Base-by-base conservation (phyloP, 2,329 filamentous ascomycete genomes). In the Phyllosticta citrichinensis region DNA sequence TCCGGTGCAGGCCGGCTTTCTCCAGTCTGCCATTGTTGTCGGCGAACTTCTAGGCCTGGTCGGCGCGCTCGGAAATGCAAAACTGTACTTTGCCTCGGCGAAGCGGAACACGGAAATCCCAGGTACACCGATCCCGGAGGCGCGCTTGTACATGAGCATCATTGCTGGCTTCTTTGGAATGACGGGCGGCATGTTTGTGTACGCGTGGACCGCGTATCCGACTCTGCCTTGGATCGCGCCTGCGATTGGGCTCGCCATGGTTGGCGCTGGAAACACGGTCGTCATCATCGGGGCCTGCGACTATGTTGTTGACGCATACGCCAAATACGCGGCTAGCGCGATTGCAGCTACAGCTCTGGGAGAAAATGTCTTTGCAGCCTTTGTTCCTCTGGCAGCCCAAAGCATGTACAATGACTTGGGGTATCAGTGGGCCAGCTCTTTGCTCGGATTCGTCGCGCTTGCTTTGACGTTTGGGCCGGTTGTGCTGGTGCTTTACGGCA, bases 271-370 rank as follows among this genome's bases (percentile, higher is more conserved):
- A 2, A 79, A 77, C 65, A 77, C 77, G 12, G 70, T 74, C 33
- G 75, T 81, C 9, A 75, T 80, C 0, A 69, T 72, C 1, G 76
- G 75, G 0, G 75, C 80, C 17, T 75, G 76, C 19, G 76, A 77
- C 61, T 83, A 82, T 57, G 69, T 81, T 14, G 74, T 77, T 1
- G 80, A 82, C 65, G 72, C 76, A 2, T 82, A 82, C 62, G 73
- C 74, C 2, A 76, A 75, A 56, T 81, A 80, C 62, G 77, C 79
- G 3, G 79, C 74, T 0, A 80, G 76, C 40, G 78, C 79, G 0
- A 73, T 81, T 25, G 79, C 77, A 3, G 79, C 77, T 0, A 74
- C 80, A 2, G 77, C 75, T 0, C 74, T 80, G 51, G 73, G 77
- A 3, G 80, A 82, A 67, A 81, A 81, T 60, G 64, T 76, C 3